Base-by-base conservation (phyloP, 2,329 filamentous ascomycete species). In the Diaporthe longicolla region DNA sequence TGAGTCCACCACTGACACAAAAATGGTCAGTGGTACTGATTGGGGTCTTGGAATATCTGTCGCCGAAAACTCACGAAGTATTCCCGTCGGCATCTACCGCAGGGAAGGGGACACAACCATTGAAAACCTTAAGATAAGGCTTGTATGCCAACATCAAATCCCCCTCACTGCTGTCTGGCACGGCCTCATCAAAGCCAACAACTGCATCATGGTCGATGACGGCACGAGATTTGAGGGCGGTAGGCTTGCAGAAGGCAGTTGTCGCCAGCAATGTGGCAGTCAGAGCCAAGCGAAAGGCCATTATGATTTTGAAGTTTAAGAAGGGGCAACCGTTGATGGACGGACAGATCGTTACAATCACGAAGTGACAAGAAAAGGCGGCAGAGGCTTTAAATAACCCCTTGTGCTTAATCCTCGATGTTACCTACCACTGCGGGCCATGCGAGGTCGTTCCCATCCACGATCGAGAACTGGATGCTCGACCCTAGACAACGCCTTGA, bases 51-150 rank as follows among this genome's bases (percentile, higher is more conserved):
- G 17, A 21, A n/a, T 21, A 13, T 3, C 19, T 21, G 17, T 11
- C 8, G 11, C 6, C 7, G 3, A 19, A 50, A 15, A 77, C 83
- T 74, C 80, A 91, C 90, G 86, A 84, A 19, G 87, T 91, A 77
- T 92, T 85, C 3, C 90, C 90, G 0, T 82, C 80, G 0, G 85
- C 84, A 75, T 92, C 88, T 1, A 92, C 90, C 0, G 87, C 90
- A 0, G 90, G 90, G 78, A 90, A 92, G 0, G 90, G 89, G 17
- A 92, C 90, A 74, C 90, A 92, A 65, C 90, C 90, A 77, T 89
- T 89, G 37, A 85, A 84, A 10, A 91, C 87, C 21, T 89, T 77
- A 9, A 91, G 83, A 70, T 83, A 85, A 0, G 89, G 90, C 81
- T 91, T 86, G 81, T 90, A 91, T 66, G 87, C 87, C 57, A 88